These are phyloP conservation scores for Acanthamoeba sp. DNA, from an alignment of 208 protist species.

Conservation along the genomic window DNA sequence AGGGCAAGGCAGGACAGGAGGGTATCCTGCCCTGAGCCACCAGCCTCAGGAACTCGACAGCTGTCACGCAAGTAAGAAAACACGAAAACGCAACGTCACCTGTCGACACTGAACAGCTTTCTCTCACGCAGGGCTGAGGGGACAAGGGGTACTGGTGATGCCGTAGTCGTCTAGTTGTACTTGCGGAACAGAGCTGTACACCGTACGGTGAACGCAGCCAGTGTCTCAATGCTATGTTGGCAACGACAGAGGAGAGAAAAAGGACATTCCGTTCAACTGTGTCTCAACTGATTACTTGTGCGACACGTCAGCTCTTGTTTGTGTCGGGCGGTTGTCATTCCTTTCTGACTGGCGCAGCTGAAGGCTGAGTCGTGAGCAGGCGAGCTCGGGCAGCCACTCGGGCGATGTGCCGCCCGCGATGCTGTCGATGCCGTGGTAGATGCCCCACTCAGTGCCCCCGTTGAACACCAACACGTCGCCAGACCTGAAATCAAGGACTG, in stretches of 20 bases:
- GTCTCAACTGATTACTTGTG: no score
- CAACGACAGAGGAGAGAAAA: no score
- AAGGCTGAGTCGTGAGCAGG: not conserved
- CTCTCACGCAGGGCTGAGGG: not conserved
- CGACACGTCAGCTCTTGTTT: no score
- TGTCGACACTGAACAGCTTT: not conserved
- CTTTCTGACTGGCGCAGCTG: not conserved
- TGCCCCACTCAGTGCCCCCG: slow-evolving; percentile 36
- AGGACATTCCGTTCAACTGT: no score
- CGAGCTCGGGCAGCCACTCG: slow-evolving; percentile 22
- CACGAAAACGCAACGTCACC: not conserved
- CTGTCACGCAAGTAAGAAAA: not conserved
- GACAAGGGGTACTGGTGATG: not conserved
- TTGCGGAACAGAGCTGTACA: not conserved
- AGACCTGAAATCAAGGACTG: slow-evolving; percentile 24
- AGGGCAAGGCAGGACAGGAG: not conserved
- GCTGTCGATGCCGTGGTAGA: slow-evolving; percentile 37
- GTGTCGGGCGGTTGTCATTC: slow-evolving; percentile 40
- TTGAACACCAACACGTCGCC: slow-evolving; percentile 49
- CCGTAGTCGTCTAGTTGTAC: slow-evolving; percentile 27
- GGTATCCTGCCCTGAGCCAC: slow-evolving; percentile 23
- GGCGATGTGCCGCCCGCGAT: not conserved
- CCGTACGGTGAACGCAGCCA: not conserved
- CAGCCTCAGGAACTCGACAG: slow-evolving; percentile 7
- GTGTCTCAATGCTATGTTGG: no score